phyloP scores from a whole-genome alignment of 139 green algal species.

The Coelastrella sp. region DNA sequence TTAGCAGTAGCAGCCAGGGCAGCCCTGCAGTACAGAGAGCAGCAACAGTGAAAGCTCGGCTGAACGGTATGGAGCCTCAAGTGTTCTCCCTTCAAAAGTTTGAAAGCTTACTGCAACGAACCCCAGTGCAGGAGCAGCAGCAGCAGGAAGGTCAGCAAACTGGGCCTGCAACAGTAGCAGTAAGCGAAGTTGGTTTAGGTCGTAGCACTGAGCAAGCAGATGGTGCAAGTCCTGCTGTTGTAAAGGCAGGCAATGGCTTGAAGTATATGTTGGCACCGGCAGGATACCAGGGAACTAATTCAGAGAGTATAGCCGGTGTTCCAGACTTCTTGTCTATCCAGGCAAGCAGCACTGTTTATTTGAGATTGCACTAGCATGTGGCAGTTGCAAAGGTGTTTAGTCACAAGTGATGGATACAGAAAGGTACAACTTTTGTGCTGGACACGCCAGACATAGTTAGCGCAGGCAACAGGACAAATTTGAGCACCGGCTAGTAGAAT shows the following conservation, averaged over 20 bases:
- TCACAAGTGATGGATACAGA: too few species aligned
- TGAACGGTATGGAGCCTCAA: constrained; percentile 76
- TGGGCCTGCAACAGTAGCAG: neutral
- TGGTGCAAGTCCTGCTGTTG: too few species aligned
- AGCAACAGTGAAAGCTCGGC: constrained; percentile 72
- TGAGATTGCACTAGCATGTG: neutral
- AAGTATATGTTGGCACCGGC: constrained; percentile 37
- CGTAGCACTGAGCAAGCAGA: neutral
- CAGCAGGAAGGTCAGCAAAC: neutral
- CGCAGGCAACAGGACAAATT: too few species aligned
- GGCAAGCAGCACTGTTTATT: neutral
- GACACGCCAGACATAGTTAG: too few species aligned
- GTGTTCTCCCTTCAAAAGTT: constrained; percentile 77
- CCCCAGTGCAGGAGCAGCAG: neutral
- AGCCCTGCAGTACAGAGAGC: constrained; percentile 55
- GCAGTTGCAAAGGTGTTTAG: too few species aligned
- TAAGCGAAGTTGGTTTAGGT: neutral
- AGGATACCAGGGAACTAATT: constrained; percentile 6
- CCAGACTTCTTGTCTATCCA: neutral
- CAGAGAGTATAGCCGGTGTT: neutral
- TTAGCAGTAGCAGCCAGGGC: neutral
- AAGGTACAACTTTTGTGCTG: too few species aligned
- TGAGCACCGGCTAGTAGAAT: too few species aligned
- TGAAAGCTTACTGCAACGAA: neutral
- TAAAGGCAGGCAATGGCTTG: neutral